Evolutionary conservation across 345 rosid species (phyloP).

Genomic region (Hibiscus mutabilis): DNA sequence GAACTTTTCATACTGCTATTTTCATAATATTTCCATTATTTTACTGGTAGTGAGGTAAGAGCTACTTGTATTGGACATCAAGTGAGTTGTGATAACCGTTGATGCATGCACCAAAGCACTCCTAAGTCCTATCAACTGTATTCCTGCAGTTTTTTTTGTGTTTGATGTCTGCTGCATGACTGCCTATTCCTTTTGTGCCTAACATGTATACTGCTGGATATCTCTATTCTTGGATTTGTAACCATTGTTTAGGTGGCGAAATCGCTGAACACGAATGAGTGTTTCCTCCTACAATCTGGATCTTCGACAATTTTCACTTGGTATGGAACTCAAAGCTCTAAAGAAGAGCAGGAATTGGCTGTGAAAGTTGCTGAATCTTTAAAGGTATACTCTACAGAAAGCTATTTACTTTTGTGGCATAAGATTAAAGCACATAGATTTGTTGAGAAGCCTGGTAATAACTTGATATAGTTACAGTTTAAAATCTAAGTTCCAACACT

Average conservation of each 20-base stretch:
- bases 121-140: too few species aligned
- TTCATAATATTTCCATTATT: not conserved
- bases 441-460: not conserved
- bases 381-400: conserved; percentile 45
- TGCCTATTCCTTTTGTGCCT: not conserved
- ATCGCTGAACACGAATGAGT: conserved; percentile 73
- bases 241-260: conserved; percentile 61
- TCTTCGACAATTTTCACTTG: conserved; percentile 63
- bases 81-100: not conserved
- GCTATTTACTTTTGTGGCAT: not conserved
- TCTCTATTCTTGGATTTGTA: conserved; percentile 5
- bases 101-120: too few species aligned
- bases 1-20: not conserved
- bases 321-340: conserved; percentile 92
- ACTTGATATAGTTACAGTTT: not conserved
- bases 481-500: not conserved
- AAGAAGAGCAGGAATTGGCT: conserved; percentile 84
- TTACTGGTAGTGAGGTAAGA: not conserved
- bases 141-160: not conserved
- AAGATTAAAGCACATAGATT: not conserved
- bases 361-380: conserved; percentile 77
- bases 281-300: conserved; percentile 97
- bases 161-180: not conserved
- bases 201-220: not conserved
- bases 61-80: not conserved